Base-by-base conservation (phyloP, 768 basidiomycete species). In the Phanerochaete carnosa region DNA sequence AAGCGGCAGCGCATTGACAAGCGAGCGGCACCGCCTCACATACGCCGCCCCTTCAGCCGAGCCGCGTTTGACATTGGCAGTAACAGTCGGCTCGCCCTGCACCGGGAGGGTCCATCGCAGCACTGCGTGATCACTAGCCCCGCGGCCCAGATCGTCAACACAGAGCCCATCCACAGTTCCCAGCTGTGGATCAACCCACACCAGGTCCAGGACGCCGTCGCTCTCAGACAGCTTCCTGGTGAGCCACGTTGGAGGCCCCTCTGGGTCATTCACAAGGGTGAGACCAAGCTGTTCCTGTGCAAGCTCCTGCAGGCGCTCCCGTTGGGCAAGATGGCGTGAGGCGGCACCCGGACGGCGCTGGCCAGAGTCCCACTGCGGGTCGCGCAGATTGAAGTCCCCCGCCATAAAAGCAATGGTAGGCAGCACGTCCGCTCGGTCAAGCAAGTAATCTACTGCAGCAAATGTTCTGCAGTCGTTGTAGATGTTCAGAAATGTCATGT, bases 321-420 rank as follows among this genome's bases (percentile, higher is more conserved):
- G 55, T 16, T 57, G 43, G 2, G 55, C 55, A 9, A 37, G 8
- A 26, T 46, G 57, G 4, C 57, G 28, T 19, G 39, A 7, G 19
- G 39, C 19, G 5, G 28, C 59, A 6, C 51, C 58, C 25, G 30
- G 30, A 3, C 25, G 28, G 7, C 60, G 47, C 46, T 49, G 26
- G 3, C 53, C 60, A 5, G 39, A 4, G 33, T 58, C 58, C 62
- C 62, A 63, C 37, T 43, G 13, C 9, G 39, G 52, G 59, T 63
- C 49, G 22, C 52, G 53, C 28, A 63, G 54, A 29, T 63, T 63
- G 55, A 60, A 63, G 30, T 63, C 62, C 2, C 62, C 62, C 28
- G 58, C 58, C 62, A 62, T 59, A 13, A 51, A 32, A 2, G 37
- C 4, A 11, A 62, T 43, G 3, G 49, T 15, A 2, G 51, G 52